Percentiles rank a stretch among this genome's conserved stretches.
These are phyloP conservation scores for Trametes coccinea DNA, from an alignment of 768 basidiomycete genomes.

Conservation along the genomic window DNA sequence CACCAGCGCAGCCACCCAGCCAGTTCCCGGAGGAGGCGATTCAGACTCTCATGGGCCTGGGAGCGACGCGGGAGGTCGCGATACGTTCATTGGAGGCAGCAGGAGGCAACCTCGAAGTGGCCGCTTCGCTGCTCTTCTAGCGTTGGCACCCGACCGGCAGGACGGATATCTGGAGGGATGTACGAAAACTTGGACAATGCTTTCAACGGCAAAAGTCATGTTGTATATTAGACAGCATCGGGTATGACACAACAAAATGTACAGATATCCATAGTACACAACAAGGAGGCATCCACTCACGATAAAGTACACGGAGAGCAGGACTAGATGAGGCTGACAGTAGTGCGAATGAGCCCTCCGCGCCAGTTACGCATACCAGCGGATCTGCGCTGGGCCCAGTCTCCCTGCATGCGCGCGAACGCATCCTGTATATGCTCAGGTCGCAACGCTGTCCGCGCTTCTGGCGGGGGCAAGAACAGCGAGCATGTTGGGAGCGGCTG, in stretches of 20 bases:
- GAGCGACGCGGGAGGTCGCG: constrained; percentile 75
- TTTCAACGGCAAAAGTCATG: constrained; percentile 1
- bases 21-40: constrained; percentile 63
- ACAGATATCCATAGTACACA: constrained; percentile 5
- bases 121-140: constrained; percentile 83
- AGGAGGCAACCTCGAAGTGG: constrained; percentile 84
- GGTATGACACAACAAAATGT: background rate
- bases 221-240: constrained; percentile 17
- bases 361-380: constrained; percentile 91
- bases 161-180: background rate
- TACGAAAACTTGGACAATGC: constrained; percentile 14
- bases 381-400: constrained; percentile 77
- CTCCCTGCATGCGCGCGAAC: constrained; percentile 85
- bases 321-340: constrained; percentile 72
- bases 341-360: constrained; percentile 78
- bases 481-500: constrained; percentile 67
- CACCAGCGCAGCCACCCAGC: constrained; percentile 15
- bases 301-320: background rate
- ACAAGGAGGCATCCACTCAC: background rate
- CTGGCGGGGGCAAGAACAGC: constrained; percentile 79
- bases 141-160: background rate
- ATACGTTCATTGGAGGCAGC: constrained; percentile 75
- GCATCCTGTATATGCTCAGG: constrained; percentile 92
- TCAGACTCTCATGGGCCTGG: constrained; percentile 69
- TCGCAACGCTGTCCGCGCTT: constrained; percentile 73